These are phyloP conservation scores for Rhinocladiella mackenziei DNA, from an alignment of 2,329 filamentous ascomycete genomes.

Conservation along the genomic window DNA sequence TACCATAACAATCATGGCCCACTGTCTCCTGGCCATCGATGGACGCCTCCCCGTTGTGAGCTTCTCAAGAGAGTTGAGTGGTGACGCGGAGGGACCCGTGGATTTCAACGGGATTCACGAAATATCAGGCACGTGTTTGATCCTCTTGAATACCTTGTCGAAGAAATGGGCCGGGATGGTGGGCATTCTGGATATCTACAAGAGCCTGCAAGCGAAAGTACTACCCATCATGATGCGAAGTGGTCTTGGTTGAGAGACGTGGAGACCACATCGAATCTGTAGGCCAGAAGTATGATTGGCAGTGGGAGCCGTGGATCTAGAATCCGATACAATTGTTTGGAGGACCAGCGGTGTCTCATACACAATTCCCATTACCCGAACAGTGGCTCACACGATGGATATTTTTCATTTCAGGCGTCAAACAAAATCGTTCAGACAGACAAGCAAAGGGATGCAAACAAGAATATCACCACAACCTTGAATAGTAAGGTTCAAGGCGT, in stretches of 20 bases:
- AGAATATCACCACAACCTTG: too few species aligned
- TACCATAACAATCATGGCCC: conserved; percentile 33
- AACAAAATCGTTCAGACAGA: too few species aligned
- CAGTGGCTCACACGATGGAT: too few species aligned
- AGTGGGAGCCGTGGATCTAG: too few species aligned
- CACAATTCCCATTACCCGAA: too few species aligned
- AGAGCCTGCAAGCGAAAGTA: conserved; percentile 30
- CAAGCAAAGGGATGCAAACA: too few species aligned
- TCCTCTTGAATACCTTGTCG: conserved; percentile 28
- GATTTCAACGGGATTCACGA: conserved; percentile 30
- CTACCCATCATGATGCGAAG: conserved; percentile 28
- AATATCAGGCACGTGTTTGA: conserved; percentile 29
- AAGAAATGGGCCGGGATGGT: conserved; percentile 31
- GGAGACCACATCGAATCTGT: neutral
- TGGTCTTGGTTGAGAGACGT: conserved; percentile 17
- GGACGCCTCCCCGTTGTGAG: conserved; percentile 28
- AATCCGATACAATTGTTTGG: too few species aligned
- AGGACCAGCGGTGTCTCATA: too few species aligned
- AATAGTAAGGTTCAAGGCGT: too few species aligned
- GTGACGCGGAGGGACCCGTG: conserved; percentile 24
- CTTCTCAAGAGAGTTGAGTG: conserved; percentile 25
- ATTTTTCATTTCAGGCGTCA: too few species aligned
- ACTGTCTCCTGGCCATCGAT: conserved; percentile 33
- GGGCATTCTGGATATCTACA: conserved; percentile 30
- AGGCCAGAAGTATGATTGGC: too few species aligned